Base-by-base conservation (phyloP, 495 filamentous ascomycete genomes). In the Neurospora sp. region DNA sequence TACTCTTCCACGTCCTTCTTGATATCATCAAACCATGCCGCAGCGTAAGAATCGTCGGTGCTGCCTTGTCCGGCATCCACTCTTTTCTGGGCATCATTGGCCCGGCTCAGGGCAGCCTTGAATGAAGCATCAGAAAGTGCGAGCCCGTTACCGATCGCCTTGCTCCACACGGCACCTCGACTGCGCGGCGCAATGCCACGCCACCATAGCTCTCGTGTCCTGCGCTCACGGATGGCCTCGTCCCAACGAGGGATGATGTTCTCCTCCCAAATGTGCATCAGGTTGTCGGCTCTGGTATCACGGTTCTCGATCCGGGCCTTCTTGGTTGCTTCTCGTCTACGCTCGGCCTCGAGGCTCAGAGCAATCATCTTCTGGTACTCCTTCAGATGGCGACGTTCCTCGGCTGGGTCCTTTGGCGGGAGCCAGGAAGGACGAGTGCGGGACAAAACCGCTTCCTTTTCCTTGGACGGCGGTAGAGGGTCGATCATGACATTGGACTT, bases 361-460 rank as follows among this genome's bases (percentile, higher is more conserved):
- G 89, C 89, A 92, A 97, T 96, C 92, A 99, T 98, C 77, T 86
- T 88, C 79, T 97, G 91, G 77, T 97, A 99, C 80, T 98, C 92
- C 77, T 88, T 94, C 71, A 99, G 75, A 78, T 99, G 96, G 71
- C 89, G 90, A 80, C 89, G 94, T 81, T 99, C 96, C 80, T 99
- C 96, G 69, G 91, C 93, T 37, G 92, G 94, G 73, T 93, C 90
- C 82, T 99, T 98, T 0, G 96, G 96, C 8, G 96, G 96, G 18
- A 99, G 85, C 96, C 96, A 99, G 45, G 92, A 95, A 0, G 96
- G 96, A 38, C 96, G 88, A 14, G 96, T 99, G 53, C 96, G 87
- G 27, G 93, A 94, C 22, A 99, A 83, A 7, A 97, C 92, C 47
- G 92, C 93, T 75, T 97, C 94, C 81, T 99, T 99, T 84, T 99